phyloP scores from a whole-genome alignment of 768 basidiomycete species.

The Auricularia cornea region DNA sequence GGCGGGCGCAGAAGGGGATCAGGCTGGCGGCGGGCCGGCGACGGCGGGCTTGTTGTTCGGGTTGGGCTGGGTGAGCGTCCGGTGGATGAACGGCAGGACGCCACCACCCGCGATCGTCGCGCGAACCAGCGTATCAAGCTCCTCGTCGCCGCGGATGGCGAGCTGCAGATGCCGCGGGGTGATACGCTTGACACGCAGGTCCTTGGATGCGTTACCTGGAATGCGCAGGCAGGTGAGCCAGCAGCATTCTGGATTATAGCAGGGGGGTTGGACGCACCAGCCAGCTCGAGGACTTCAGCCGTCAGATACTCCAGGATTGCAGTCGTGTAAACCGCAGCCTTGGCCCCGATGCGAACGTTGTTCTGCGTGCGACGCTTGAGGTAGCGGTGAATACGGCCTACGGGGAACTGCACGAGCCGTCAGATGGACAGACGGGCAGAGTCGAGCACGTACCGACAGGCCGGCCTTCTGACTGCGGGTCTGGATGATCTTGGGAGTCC shows the following conservation, averaged over 20 bases:
- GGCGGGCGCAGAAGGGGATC: too few species aligned
- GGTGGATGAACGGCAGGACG: conserved; percentile 84
- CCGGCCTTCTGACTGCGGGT: conserved; percentile 69
- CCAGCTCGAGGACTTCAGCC: conserved; percentile 91
- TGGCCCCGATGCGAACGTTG: conserved; percentile 94
- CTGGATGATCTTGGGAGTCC: not conserved
- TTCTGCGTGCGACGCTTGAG: conserved; percentile 87
- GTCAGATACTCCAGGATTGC: conserved; percentile 95
- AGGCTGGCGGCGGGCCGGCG: too few species aligned
- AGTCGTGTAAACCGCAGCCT: conserved; percentile 93
- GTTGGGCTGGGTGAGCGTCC: conserved; percentile 43
- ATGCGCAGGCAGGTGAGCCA: not conserved
- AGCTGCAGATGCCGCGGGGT: conserved; percentile 93
- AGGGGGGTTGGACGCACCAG: conserved; percentile 48
- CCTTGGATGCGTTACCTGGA: conserved; percentile 96
- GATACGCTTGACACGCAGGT: conserved; percentile 94
- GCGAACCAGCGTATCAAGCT: conserved; percentile 88
- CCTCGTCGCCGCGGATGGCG: conserved; percentile 94
- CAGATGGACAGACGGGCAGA: not conserved
- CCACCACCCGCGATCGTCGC: conserved; percentile 92
- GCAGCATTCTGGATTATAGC: not conserved
- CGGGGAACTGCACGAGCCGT: conserved; percentile 64
- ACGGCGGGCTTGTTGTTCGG: not conserved
- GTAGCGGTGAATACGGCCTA: conserved; percentile 96
- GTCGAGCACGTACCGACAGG: conserved; percentile 52